Percentiles rank a stretch among this genome's conserved stretches.
These are phyloP conservation scores for Bacterosira constricta DNA, from an alignment of 108 stramenopile genomes.

Conservation along the genomic window DNA sequence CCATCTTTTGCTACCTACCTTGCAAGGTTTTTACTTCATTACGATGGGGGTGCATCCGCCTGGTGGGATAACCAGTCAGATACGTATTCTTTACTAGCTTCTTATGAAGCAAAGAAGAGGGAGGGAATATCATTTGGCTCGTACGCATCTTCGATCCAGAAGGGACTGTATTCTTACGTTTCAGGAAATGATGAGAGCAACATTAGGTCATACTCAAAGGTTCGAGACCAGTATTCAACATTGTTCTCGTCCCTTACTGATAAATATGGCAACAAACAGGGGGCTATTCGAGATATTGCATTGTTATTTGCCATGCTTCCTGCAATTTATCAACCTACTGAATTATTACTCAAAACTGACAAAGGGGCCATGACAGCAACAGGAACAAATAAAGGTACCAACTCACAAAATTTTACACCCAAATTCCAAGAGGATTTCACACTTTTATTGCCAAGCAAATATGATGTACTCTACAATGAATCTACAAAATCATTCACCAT, in stretches of 20 bases:
- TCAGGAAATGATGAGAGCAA: conserved; percentile 10
- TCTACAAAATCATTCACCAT: conserved; percentile 40
- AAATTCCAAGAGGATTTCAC: conserved; percentile 43
- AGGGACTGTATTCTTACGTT: conserved; percentile 27
- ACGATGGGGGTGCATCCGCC: conserved; percentile 55
- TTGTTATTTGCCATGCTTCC: conserved; percentile 77
- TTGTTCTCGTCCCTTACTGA: conserved; percentile 20
- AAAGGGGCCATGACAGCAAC: conserved; percentile 10
- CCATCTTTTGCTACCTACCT: conserved; percentile 74
- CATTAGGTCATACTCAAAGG: conserved; percentile 9
- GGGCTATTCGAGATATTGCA: conserved; percentile 55
- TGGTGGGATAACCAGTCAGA: conserved; percentile 66
- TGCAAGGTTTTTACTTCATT: conserved; percentile 72
- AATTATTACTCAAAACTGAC: conserved; percentile 14
- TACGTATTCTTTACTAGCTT: conserved; percentile 56
- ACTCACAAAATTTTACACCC: conserved; percentile 17
- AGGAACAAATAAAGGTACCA: conserved; percentile 16
- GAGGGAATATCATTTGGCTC: conserved; percentile 62
- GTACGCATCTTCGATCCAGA: conserved; percentile 65
- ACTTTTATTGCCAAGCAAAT: conserved; percentile 48
- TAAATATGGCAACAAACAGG: conserved; percentile 43
- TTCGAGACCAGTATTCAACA: conserved; percentile 3
- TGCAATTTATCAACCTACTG: conserved; percentile 64
- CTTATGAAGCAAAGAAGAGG: conserved; percentile 40
- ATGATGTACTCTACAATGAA: conserved; percentile 13